phyloP scores from a whole-genome alignment of 305 asterid species.

The Fraxinus dipetala region DNA sequence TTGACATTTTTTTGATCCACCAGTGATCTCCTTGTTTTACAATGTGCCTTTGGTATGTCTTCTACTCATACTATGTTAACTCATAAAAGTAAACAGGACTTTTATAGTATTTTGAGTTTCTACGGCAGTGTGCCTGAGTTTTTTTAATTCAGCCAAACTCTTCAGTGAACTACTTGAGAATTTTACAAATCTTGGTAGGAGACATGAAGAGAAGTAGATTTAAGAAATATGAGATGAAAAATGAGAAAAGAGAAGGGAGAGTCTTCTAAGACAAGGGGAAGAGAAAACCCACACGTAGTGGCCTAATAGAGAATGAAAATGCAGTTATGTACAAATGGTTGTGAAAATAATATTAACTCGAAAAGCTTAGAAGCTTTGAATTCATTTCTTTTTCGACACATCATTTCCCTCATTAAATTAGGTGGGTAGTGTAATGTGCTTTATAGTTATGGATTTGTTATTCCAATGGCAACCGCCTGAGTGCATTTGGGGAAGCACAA shows the following conservation, averaged over 20 bases:
- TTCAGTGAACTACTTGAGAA: neutral
- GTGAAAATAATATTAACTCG: neutral
- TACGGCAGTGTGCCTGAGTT: neutral
- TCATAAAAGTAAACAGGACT: neutral
- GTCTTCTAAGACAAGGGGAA: neutral
- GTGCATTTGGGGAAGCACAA: neutral
- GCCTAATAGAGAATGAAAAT: neutral
- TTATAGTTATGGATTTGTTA: neutral
- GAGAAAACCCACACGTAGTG: neutral
- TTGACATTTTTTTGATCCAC: neutral
- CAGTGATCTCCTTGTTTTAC: neutral
- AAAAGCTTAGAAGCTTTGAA: neutral
- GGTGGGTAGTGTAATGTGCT: neutral
- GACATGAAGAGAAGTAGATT: neutral
- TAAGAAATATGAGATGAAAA: neutral
- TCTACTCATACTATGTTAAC: neutral
- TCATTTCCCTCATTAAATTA: neutral
- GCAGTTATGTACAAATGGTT: neutral
- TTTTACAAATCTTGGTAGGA: neutral
- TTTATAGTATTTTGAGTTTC: neutral
- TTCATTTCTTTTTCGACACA: neutral
- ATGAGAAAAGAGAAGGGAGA: neutral
- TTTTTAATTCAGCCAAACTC: neutral
- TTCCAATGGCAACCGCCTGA: neutral
- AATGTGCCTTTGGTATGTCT: neutral